A percentile compares a stretch with the other conserved stretches of the same genome.
phyloP scores from a whole-genome alignment of 306 rosid species.

The Myrica gale region DNA sequence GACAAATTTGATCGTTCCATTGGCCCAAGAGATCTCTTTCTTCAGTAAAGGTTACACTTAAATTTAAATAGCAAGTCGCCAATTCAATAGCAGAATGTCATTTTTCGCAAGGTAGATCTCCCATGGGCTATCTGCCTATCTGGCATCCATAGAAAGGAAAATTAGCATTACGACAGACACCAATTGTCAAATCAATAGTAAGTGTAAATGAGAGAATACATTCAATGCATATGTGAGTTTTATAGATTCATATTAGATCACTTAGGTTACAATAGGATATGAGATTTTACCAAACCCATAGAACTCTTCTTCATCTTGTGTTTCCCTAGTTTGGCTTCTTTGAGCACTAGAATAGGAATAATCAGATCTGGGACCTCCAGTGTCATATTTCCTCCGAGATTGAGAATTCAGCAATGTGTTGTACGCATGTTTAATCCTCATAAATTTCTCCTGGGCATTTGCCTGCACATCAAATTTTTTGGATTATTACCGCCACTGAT shows the following conservation, averaged over 20 bases:
- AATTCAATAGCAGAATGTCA: neutral
- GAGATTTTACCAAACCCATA: slow-evolving; percentile 75
- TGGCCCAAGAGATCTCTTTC: neutral
- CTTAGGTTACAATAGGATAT: slow-evolving; percentile 6
- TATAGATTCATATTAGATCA: neutral
- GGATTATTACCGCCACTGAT: slow-evolving; percentile 4
- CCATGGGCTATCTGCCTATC: neutral
- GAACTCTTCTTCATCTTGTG: slow-evolving; percentile 71
- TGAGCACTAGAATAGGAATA: slow-evolving; percentile 45
- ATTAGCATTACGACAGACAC: slow-evolving; percentile 2
- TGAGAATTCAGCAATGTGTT: slow-evolving; percentile 72
- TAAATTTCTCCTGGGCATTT: slow-evolving; percentile 84
- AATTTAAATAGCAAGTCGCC: too few relatives aligned
- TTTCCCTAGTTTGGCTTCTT: slow-evolving; percentile 47
- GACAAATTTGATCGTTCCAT: neutral
- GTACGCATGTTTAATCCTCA: slow-evolving; percentile 95
- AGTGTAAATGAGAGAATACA: neutral
- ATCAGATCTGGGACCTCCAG: slow-evolving; percentile 51
- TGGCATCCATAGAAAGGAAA: neutral
- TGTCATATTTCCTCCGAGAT: slow-evolving; percentile 68
- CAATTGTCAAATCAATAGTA: neutral
- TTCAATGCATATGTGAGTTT: neutral
- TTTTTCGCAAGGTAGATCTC: neutral
- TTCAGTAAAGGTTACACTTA: neutral
- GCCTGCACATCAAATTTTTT: slow-evolving; percentile 43